These are phyloP conservation scores for Chamaecrista fasciculata DNA, from an alignment of 306 rosid species.

Conservation along the genomic window DNA sequence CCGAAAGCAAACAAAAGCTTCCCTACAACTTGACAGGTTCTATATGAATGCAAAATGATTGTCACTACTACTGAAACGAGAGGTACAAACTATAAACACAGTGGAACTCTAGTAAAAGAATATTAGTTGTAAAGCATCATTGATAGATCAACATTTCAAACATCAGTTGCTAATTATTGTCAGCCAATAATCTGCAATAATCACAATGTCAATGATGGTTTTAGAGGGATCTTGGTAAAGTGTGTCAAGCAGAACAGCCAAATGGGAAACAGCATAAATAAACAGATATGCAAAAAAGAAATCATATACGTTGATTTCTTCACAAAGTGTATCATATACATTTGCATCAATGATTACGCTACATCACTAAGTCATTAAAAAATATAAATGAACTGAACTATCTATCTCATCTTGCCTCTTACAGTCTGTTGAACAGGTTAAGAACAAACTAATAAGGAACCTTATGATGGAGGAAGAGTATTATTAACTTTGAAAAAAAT, in stretches of 20 bases:
- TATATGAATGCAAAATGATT: conserved; percentile 26
- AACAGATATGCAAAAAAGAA: conserved; percentile 29
- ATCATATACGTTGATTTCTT: conserved; percentile 38
- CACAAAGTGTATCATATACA: conserved; percentile 46
- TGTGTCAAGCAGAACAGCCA: conserved; percentile 25
- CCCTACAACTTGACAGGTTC: conserved; percentile 8
- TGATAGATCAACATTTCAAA: conserved; percentile 32
- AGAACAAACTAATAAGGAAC: conserved; percentile 33
- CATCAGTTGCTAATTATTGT: conserved; percentile 25
- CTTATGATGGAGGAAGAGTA: conserved; percentile 47
- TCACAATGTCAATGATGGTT: conserved; percentile 20
- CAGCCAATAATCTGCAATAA: conserved; percentile 22
- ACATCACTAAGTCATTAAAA: conserved; percentile 40
- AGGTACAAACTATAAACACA: not conserved
- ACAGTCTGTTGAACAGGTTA: conserved; percentile 58
- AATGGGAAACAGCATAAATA: conserved; percentile 27
- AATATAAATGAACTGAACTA: conserved; percentile 41
- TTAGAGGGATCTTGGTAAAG: conserved; percentile 16
- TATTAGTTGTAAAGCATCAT: not conserved
- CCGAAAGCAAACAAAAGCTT: conserved; percentile 33
- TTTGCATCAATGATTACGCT: conserved; percentile 36
- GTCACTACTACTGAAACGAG: conserved; percentile 23
- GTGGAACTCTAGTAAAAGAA: conserved; percentile 19
- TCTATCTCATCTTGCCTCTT: conserved; percentile 60
- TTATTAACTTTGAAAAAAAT: conserved; percentile 24